Percentiles rank a stretch among this genome's conserved stretches.
These are phyloP conservation scores for Pigoraptor vietnamica DNA, from an alignment of 78 protist species.

Conservation along the genomic window DNA sequence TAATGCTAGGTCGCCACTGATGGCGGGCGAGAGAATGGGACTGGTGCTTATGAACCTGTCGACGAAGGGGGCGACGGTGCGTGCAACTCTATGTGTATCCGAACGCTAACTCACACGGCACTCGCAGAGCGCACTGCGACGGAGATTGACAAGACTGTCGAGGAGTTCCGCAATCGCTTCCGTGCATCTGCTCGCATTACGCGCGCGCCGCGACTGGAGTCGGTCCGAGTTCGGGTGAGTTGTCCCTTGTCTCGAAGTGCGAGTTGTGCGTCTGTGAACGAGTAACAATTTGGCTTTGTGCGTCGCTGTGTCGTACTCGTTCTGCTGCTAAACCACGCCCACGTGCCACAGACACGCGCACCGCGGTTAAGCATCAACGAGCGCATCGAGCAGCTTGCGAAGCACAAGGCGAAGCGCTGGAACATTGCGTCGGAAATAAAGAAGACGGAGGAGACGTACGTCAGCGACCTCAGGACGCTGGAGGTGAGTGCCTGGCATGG, in stretches of 20 bases:
- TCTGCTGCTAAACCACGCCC: no score
- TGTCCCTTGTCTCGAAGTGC: no score
- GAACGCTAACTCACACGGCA: background rate
- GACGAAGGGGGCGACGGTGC: no score
- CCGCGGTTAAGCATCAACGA: background rate
- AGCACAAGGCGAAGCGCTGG: background rate
- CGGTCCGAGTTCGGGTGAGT: background rate
- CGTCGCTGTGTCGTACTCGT: no score
- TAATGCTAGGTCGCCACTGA: no score
- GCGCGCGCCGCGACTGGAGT: background rate
- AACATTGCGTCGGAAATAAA: background rate
- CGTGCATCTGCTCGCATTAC: background rate
- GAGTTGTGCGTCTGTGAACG: no score
- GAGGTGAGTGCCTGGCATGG: background rate
- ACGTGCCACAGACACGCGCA: background rate
- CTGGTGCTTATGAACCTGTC: no score
- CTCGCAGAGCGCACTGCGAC: background rate
- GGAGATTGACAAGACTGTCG: background rate
- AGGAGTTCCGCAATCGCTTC: background rate
- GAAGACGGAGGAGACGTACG: background rate
- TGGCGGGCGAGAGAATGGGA: no score
- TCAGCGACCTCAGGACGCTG: background rate
- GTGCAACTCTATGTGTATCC: background rate
- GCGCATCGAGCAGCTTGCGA: background rate
- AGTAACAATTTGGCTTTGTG: no score